A percentile compares a stretch with the other conserved stretches of the same genome.
Evolutionary conservation across 2,329 filamentous ascomycete genomes (phyloP).

Genomic region (Neodidymelliopsis sp.): DNA sequence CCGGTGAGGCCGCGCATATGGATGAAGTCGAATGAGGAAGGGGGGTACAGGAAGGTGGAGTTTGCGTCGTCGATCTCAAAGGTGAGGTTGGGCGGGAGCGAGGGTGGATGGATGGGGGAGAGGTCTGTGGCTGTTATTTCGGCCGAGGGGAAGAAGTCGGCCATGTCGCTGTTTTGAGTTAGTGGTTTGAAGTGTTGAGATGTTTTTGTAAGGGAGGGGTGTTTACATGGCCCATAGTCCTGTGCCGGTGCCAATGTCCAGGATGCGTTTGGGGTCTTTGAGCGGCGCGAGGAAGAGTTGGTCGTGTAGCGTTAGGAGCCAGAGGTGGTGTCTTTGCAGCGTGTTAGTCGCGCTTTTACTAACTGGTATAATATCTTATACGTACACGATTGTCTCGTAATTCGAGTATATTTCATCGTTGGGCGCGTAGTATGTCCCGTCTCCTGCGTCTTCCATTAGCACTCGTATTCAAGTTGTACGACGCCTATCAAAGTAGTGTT

Average conservation of each 20-base stretch:
- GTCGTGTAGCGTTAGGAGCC: conserved; percentile 46
- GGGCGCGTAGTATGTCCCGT: conserved; percentile 46
- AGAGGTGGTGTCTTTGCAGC: conserved; percentile 40
- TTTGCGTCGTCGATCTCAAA: conserved; percentile 57
- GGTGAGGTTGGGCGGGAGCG: conserved; percentile 51
- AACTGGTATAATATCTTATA: too few species aligned
- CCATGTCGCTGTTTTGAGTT: conserved; percentile 39
- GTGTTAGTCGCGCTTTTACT: too few species aligned
- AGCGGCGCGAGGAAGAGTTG: conserved; percentile 47
- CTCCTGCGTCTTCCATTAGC: conserved; percentile 27
- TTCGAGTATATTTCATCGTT: conserved; percentile 42
- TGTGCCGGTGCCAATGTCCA: conserved; percentile 48
- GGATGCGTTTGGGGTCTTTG: conserved; percentile 34
- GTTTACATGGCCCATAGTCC: conserved; percentile 46
- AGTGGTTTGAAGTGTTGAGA: neutral
- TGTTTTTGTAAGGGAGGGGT: neutral
- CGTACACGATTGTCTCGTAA: conserved; percentile 39
- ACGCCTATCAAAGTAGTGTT: too few species aligned
- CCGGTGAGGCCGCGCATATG: conserved; percentile 52
- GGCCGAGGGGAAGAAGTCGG: conserved; percentile 45
- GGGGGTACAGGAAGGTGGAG: conserved; percentile 51
- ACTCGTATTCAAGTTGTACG: too few species aligned
- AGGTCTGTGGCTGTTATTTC: conserved; percentile 49
- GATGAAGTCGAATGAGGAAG: conserved; percentile 49
- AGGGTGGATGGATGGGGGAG: conserved; percentile 43